A percentile compares a stretch with the other conserved stretches of the same genome.
These are phyloP conservation scores for Penicillium hordei DNA, from an alignment of 2,329 filamentous ascomycete genomes.

Conservation along the genomic window DNA sequence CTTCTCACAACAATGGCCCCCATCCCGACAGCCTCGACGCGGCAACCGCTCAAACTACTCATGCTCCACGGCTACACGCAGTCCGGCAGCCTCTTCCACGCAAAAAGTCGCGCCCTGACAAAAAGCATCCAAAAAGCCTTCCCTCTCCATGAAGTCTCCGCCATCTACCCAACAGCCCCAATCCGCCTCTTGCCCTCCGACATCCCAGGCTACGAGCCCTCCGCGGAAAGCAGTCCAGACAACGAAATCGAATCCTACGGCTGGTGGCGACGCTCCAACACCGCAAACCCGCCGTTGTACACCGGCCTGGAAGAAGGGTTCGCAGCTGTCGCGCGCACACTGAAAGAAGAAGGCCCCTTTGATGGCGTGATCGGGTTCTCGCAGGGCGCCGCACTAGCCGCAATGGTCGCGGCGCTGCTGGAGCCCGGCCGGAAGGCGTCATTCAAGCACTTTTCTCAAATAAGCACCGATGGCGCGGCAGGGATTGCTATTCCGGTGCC, in stretches of 20 bases:
- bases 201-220: slow-evolving; percentile 65
- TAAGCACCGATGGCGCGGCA: slow-evolving; percentile 19
- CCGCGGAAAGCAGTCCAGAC: slow-evolving; percentile 45
- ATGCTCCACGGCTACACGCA: slow-evolving; percentile 91
- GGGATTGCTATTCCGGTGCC: slow-evolving; percentile 54
- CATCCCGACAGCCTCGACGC: slow-evolving; percentile 11
- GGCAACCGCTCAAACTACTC: slow-evolving; percentile 60
- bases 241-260: slow-evolving; percentile 68
- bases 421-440: slow-evolving; percentile 54
- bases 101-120: slow-evolving; percentile 83
- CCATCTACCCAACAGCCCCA: slow-evolving; percentile 70
- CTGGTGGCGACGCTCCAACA: slow-evolving; percentile 71
- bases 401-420: slow-evolving; percentile 69
- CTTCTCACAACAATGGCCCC: slow-evolving; percentile 19
- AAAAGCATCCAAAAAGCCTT: slow-evolving; percentile 78
- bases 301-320: slow-evolving; percentile 69
- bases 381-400: slow-evolving; percentile 73
- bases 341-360: slow-evolving; percentile 65
- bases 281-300: slow-evolving; percentile 66
- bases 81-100: slow-evolving; percentile 78
- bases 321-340: slow-evolving; percentile 58
- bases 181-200: slow-evolving; percentile 62
- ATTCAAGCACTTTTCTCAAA: slow-evolving; percentile 46
- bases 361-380: slow-evolving; percentile 81
- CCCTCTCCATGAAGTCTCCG: slow-evolving; percentile 56